phyloP scores from a whole-genome alignment of 768 basidiomycete species.

The Auriscalpium orientale region DNA sequence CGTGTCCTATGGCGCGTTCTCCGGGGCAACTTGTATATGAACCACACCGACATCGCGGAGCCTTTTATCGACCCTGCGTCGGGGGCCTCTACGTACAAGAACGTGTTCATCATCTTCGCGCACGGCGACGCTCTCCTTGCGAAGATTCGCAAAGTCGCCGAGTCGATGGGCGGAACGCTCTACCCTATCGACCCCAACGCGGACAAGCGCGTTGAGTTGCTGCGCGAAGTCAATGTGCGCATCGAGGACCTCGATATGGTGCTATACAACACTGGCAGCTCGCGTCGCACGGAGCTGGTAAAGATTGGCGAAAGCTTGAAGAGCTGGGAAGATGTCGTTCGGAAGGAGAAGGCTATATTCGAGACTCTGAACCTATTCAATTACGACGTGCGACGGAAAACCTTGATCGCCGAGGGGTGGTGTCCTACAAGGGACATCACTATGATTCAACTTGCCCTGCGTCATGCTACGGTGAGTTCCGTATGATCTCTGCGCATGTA shows the following conservation, averaged over 20 bases:
- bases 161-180: constrained; percentile 97
- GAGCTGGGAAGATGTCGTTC: constrained; percentile 90
- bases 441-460: constrained; percentile 76
- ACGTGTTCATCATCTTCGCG: constrained; percentile 99
- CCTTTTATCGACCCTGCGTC: constrained; percentile 86
- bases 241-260: constrained; percentile 89
- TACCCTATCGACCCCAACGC: constrained; percentile 95
- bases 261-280: constrained; percentile 82
- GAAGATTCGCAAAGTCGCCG: constrained; percentile 97
- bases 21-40: constrained; percentile 98
- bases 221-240: constrained; percentile 80
- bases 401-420: constrained; percentile 96
- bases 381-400: constrained; percentile 90
- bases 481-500: not conserved
- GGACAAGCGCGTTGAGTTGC: constrained; percentile 84
- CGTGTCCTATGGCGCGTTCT: constrained; percentile 97
- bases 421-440: constrained; percentile 89
- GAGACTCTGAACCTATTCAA: constrained; percentile 94
- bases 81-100: constrained; percentile 83
- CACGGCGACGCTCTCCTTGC: constrained; percentile 87
- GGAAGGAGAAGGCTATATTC: constrained; percentile 93
- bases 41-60: constrained; percentile 90
- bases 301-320: constrained; percentile 79
- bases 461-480: constrained; percentile 68
- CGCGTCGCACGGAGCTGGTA: constrained; percentile 73